Conservation (phyloP, 257 asterid genomes). For the Schizonepeta tenuifolia region DNA sequence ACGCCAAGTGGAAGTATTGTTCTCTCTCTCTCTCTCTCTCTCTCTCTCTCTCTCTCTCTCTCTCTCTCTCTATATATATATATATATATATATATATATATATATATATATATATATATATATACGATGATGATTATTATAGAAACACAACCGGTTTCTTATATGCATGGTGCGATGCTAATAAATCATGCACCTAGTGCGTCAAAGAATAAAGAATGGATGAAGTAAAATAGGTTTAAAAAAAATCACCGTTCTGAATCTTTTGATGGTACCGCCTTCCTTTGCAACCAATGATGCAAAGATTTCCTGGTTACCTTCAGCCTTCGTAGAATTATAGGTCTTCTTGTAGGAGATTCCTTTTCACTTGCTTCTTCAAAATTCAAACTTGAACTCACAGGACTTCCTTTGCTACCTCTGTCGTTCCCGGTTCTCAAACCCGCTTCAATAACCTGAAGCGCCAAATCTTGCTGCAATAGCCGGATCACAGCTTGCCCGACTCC, state of each 20-base stretch:
- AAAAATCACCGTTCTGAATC: slow-evolving; percentile 19
- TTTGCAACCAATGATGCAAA: slow-evolving; percentile 67
- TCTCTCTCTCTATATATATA: too few species aligned
- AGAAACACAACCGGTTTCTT: background rate
- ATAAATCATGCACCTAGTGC: slow-evolving; percentile 11
- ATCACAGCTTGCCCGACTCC: slow-evolving; percentile 61
- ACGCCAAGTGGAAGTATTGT: background rate
- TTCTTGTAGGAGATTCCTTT: slow-evolving; percentile 59
- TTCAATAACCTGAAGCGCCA: slow-evolving; percentile 73
- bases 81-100: too few species aligned
- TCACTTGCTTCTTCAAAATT: slow-evolving; percentile 39
- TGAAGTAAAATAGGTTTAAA: slow-evolving; percentile 9
- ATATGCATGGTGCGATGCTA: slow-evolving; percentile 9
- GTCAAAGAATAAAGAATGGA: slow-evolving; percentile 42
- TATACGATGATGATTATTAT: too few species aligned
- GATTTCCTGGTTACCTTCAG: slow-evolving; percentile 68
- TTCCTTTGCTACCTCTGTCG: slow-evolving; percentile 25
- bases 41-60: too few species aligned
- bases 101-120: too few species aligned
- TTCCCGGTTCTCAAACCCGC: slow-evolving; percentile 40
- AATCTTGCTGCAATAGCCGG: slow-evolving; percentile 63
- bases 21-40: background rate
- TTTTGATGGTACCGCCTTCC: slow-evolving; percentile 36
- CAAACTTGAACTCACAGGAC: slow-evolving; percentile 23
- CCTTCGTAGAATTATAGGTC: slow-evolving; percentile 69